phyloP scores from a whole-genome alignment of 345 rosid species.

The Corchorus olitorius region DNA sequence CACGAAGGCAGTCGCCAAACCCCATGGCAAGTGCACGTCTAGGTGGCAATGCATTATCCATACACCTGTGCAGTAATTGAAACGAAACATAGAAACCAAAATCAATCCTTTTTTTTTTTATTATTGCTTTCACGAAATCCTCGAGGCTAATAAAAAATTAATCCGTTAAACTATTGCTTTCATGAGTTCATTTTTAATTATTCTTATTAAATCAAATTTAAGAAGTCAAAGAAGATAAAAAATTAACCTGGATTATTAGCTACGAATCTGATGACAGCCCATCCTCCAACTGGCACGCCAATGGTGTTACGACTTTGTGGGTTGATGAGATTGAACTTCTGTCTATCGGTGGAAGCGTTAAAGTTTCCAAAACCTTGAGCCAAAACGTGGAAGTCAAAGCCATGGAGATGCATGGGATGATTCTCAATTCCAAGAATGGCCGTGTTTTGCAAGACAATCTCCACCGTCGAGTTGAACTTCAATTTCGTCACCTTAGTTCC shows the following conservation, averaged over 20 bases:
- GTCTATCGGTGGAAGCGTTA: slow-evolving; percentile 41
- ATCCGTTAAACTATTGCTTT: not conserved
- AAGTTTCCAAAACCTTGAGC: slow-evolving; percentile 94
- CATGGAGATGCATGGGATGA: slow-evolving; percentile 92
- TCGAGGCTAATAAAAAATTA: no score
- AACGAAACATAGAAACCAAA: not conserved
- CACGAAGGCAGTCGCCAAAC: slow-evolving; percentile 55
- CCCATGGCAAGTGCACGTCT: slow-evolving; percentile 63
- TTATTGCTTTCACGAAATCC: no score
- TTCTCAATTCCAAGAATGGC: slow-evolving; percentile 59
- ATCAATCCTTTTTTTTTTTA: not conserved
- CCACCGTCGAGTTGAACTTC: slow-evolving; percentile 73
- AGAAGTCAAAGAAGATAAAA: not conserved
- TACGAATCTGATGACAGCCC: slow-evolving; percentile 77
- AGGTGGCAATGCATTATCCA: slow-evolving; percentile 62
- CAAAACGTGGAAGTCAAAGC: slow-evolving; percentile 74
- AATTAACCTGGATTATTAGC: slow-evolving; percentile 84
- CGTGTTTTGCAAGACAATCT: slow-evolving; percentile 77
- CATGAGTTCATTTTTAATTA: not conserved
- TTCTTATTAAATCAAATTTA: not conserved
- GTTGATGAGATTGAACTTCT: slow-evolving; percentile 57
- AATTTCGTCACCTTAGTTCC: slow-evolving; percentile 58
- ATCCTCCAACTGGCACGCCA: slow-evolving; percentile 81
- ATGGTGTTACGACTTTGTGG: slow-evolving; percentile 80
- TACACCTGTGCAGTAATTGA: not conserved